Conservation (phyloP, 768 basidiomycete species). For the Tricholoma terreum region DNA sequence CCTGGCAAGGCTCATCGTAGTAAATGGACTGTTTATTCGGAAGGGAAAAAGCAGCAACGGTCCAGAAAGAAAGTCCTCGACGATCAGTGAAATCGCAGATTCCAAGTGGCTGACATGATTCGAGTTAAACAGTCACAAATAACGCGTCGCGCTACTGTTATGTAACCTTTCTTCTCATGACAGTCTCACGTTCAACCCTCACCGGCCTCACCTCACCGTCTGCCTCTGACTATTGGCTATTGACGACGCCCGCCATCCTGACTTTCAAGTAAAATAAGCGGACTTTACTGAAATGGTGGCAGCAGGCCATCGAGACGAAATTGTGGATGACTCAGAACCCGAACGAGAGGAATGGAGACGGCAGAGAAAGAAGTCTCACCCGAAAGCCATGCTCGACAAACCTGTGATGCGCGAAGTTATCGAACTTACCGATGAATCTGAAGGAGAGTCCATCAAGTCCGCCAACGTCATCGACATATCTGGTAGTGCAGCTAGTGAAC, state of each 20-base stretch:
- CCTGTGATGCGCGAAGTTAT: conserved; percentile 9
- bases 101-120: too few relatives aligned
- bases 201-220: too few relatives aligned
- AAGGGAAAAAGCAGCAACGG: not conserved
- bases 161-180: conserved; percentile 10
- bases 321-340: conserved; percentile 71
- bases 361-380: conserved; percentile 10
- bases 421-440: conserved; percentile 21
- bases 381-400: not conserved
- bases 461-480: conserved; percentile 2
- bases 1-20: conserved; percentile 26
- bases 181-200: too few relatives aligned
- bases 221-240: not conserved
- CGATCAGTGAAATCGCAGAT: not conserved
- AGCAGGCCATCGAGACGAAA: conserved; percentile 25
- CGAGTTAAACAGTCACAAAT: conserved; percentile 34
- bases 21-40: not conserved
- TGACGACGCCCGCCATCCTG: not conserved
- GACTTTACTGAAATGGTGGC: not conserved
- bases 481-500: not conserved
- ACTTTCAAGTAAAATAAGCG: too few relatives aligned
- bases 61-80: not conserved
- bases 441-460: not conserved
- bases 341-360: conserved; percentile 47
- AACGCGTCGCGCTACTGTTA: conserved; percentile 43